phyloP scores from a whole-genome alignment of 2,329 filamentous ascomycete genomes.

The Ilyonectria destructans region DNA sequence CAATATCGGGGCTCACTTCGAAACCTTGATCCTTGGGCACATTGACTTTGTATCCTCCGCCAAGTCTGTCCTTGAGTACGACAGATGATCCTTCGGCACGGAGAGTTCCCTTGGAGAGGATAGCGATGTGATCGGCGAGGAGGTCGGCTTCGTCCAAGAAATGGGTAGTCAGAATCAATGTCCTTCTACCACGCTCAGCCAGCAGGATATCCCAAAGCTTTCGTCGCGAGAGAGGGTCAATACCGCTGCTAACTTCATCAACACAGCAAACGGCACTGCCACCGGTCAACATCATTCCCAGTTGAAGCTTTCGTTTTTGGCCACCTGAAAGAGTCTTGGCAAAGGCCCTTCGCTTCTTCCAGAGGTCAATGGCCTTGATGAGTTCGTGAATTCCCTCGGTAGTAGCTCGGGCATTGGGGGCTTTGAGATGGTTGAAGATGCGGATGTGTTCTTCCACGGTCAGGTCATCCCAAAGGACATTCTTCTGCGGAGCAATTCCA shows the following conservation, averaged over 20 bases:
- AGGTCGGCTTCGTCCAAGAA: slow-evolving; percentile 95
- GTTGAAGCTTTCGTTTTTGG: slow-evolving; percentile 92
- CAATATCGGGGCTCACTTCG: slow-evolving; percentile 65
- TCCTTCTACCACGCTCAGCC: slow-evolving; percentile 85
- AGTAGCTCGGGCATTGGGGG: slow-evolving; percentile 69
- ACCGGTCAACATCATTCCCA: slow-evolving; percentile 96
- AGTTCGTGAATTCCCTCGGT: slow-evolving; percentile 75
- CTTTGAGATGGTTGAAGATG: slow-evolving; percentile 89
- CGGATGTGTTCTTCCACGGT: slow-evolving; percentile 88
- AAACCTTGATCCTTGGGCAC: slow-evolving; percentile 74
- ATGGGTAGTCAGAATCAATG: slow-evolving; percentile 91
- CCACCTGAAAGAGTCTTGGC: slow-evolving; percentile 89
- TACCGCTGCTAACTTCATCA: slow-evolving; percentile 90
- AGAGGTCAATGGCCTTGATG: slow-evolving; percentile 81
- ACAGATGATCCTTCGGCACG: slow-evolving; percentile 89
- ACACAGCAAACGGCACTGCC: slow-evolving; percentile 91
- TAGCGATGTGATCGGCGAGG: slow-evolving; percentile 89
- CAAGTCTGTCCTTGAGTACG: slow-evolving; percentile 85
- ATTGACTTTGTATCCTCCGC: slow-evolving; percentile 88
- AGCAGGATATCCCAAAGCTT: slow-evolving; percentile 97
- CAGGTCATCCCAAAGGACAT: slow-evolving; percentile 92
- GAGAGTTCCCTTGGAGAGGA: slow-evolving; percentile 87
- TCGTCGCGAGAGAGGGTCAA: slow-evolving; percentile 88
- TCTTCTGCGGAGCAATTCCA: slow-evolving; percentile 92
- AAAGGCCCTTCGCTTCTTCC: slow-evolving; percentile 79